Evolutionary conservation across 371 early-diverging fungal genomes (phyloP), one percentile per base, ranked within the genome.

Genomic region (Mucor indicus): DNA sequence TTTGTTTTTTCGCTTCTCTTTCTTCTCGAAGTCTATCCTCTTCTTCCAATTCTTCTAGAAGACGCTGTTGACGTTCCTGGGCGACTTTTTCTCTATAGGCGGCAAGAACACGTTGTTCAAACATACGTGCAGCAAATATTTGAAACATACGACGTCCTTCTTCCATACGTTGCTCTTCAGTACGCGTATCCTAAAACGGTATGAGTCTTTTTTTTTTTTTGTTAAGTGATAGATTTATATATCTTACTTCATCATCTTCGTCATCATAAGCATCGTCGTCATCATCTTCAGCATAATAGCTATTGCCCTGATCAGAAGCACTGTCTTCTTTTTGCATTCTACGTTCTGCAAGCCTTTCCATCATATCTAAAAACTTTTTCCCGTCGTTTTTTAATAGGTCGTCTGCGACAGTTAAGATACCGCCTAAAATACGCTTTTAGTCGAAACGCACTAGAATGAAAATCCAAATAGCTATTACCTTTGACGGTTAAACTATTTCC

Each of bases 81-180:
- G 91, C 90, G 8, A 91, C 84, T 73, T 93, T 92, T 67, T 96
- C 96, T 33, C 92, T 84, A 57, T 93, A 96, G 3, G 95, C 91
- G 40, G 84, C 79, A 30, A 95, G 67, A 1, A 95, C 93, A 13
- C 95, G 83, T 55, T 95, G 95, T 66, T 95, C 96, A 81, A 96
- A 94, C 85, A 94, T 89, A 38, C 90, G 86, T 17, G 96, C 95
- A 10, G 94, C 94, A 77, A 95, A 92, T 17, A 93, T 85, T 60
- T 93, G 94, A 57, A 96, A 94, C 88, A 93, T 92, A 15, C 85
- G 80, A 10, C 95, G 83, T 2, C 92, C 90, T 55, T 94, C 93
- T 55, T 95, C 93, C 78, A 90, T 89, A 17, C 92, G 83, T 52
- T 89, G 88, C 59, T 93, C 93, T 48, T 89, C 87, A 5, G 86